These are phyloP conservation scores for Metschnikowia cerradonensis DNA, from an alignment of 805 yeast species.

Conservation along the genomic window DNA sequence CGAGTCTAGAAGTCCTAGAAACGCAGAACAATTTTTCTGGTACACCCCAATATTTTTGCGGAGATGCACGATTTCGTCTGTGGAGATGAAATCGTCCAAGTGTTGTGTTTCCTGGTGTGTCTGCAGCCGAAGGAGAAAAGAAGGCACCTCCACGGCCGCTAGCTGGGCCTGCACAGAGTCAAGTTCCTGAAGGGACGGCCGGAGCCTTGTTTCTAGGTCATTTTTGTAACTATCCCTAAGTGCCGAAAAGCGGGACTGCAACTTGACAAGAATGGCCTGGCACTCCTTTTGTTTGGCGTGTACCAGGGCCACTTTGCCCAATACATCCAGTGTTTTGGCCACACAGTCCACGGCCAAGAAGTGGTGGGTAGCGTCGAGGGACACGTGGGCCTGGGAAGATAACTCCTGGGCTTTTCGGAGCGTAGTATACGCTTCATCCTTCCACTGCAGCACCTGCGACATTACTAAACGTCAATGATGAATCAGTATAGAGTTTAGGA, in stretches of 20 bases:
- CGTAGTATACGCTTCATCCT: conserved; percentile 25
- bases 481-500: too few species aligned
- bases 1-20: conserved; percentile 1
- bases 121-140: conserved; percentile 13
- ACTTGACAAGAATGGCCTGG: conserved; percentile 14
- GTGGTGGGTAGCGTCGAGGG: conserved; percentile 23
- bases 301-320: conserved; percentile 14
- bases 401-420: conserved; percentile 28
- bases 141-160: conserved; percentile 28
- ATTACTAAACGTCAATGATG: neutral
- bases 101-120: neutral
- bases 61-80: conserved; percentile 27
- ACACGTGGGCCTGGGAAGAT: conserved; percentile 32
- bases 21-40: conserved; percentile 19
- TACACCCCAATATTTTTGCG: conserved; percentile 25
- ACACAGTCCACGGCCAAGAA: conserved; percentile 25
- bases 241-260: conserved; percentile 12
- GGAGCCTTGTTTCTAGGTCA: conserved; percentile 14
- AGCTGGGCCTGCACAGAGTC: conserved; percentile 24
- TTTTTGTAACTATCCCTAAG: conserved; percentile 7
- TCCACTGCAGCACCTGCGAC: conserved; percentile 23
- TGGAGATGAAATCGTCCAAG: conserved; percentile 33
- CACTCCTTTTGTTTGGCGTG: conserved; percentile 17
- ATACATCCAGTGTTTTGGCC: conserved; percentile 14
- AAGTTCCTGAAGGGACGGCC: conserved; percentile 23